phyloP scores from a whole-genome alignment of 495 filamentous ascomycete genomes.

The Cercophora sp. region DNA sequence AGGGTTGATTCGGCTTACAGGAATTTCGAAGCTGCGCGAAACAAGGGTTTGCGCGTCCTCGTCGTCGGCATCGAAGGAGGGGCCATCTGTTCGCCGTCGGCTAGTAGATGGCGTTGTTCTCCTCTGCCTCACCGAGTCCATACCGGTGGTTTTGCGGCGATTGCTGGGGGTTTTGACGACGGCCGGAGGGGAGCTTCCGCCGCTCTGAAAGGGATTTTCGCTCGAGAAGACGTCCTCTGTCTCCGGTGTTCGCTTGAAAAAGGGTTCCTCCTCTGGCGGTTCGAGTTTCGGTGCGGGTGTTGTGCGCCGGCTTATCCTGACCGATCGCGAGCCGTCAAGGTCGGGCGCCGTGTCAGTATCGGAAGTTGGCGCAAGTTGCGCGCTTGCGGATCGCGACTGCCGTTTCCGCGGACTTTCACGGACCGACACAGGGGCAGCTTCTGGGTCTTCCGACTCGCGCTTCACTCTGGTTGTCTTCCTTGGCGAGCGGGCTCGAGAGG shows the following conservation, averaged over 20 bases:
- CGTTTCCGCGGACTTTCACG: slow-evolving; percentile 49
- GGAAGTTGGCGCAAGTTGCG: slow-evolving; percentile 39
- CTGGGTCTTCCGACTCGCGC: slow-evolving; percentile 42
- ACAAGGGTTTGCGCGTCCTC: slow-evolving; percentile 20
- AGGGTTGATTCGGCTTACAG: slow-evolving; percentile 25
- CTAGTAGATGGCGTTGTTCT: slow-evolving; percentile 27
- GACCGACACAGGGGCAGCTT: slow-evolving; percentile 29
- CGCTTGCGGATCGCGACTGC: slow-evolving; percentile 45
- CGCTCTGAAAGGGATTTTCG: slow-evolving; percentile 96
- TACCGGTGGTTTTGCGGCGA: slow-evolving; percentile 35
- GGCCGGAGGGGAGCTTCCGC: slow-evolving; percentile 42
- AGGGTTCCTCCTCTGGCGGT: slow-evolving; percentile 33
- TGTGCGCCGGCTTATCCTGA: slow-evolving; percentile 25
- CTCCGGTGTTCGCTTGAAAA: slow-evolving; percentile 42
- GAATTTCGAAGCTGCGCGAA: slow-evolving; percentile 48
- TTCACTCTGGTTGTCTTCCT: slow-evolving; percentile 46
- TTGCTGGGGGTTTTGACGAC: slow-evolving; percentile 37
- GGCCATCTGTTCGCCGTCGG: slow-evolving; percentile 34
- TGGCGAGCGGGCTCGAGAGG: slow-evolving; percentile 41
- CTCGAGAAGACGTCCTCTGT: slow-evolving; percentile 66
- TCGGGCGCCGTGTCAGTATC: slow-evolving; percentile 52
- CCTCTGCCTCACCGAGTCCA: slow-evolving; percentile 21
- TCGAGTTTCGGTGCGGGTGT: slow-evolving; percentile 46
- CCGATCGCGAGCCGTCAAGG: slow-evolving; percentile 23
- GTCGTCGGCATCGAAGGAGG: slow-evolving; percentile 21